Percentiles rank a stretch among this genome's conserved stretches.
phyloP scores from a whole-genome alignment of 2,329 filamentous ascomycete genomes.

The Pseudogymnoascus sp. region DNA sequence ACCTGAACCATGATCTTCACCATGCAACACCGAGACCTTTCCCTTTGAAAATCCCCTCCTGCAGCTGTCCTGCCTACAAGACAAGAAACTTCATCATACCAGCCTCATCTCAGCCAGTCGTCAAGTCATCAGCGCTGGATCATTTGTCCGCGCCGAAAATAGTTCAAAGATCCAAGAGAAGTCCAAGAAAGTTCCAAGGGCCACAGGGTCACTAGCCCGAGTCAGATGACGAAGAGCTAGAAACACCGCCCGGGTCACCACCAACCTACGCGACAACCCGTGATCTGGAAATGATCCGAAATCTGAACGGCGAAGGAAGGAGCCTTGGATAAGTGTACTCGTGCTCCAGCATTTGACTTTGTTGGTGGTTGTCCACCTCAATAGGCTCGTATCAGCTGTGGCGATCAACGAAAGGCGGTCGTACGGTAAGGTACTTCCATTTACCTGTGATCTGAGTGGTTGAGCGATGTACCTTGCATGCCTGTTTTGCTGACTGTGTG shows the following conservation, averaged over 20 bases:
- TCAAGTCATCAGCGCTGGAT: not conserved
- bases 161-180: not conserved
- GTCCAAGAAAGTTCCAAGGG: not conserved
- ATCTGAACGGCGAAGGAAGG: not conserved
- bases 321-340: not conserved
- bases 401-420: not conserved
- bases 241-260: not conserved
- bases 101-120: not conserved
- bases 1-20: not conserved
- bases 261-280: not conserved
- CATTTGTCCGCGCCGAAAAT: not conserved
- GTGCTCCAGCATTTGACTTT: not conserved
- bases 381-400: not conserved
- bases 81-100: not conserved
- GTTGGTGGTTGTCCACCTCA: not conserved
- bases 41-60: not conserved
- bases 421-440: not conserved
- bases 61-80: not conserved
- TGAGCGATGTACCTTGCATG: not conserved
- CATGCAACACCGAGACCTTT: not conserved
- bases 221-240: constrained; percentile 1
- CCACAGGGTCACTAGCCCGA: not conserved
- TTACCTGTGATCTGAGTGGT: not conserved
- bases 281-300: not conserved
- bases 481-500: not conserved